Base-by-base conservation (phyloP, 768 basidiomycete species). In the Saitozyma podzolica region DNA sequence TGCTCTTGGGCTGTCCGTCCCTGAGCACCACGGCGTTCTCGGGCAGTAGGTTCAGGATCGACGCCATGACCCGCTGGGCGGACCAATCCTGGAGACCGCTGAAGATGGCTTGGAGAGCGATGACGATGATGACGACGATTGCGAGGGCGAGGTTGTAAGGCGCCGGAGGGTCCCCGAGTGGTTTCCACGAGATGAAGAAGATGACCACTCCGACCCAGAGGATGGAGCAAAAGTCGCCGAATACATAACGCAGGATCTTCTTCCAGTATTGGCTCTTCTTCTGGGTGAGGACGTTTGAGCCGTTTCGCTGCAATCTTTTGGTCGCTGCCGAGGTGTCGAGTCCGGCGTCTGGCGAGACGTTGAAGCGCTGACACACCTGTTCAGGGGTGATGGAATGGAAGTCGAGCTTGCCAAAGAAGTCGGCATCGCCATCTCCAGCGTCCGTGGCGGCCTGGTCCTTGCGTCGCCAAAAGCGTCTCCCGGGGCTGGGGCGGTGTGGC, bases 391-490 rank as follows among this genome's bases (percentile, higher is more conserved):
- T 17, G n/a, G 45, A 11, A 6, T 47, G 45, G 45, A 47, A 47
- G 45, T 47, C 45, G 45, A 47, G 45, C 45, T 47, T 47, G 45
- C 45, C 45, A 17, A 47, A 47, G n/a, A 47, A 47, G 45, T 47
- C 45, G n/a, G 45, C 45, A 6, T 17, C n/a, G 45, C n/a, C 45
- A 17, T 47, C n/a, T 11, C 11, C n/a, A 2, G 45, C 45, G 45
- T 47, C 45, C 45, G 45, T 11, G 13, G 11, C 45, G 13, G 11
- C 45, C 45, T 47, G 11, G 45, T 17, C 45, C 45, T 11, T 17
- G 45, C 45, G 43, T 16, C 43, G 45, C 45, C 45, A 47, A 11
- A 47, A 17, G 13, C 13, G 45, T 17, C 13, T 13, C 43, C 43
- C 9, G 43, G 9, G 9, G 45, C 11, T 47, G 13, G 11, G 11